Conservation (phyloP, 192 early-diverging fungal species). For the Rhizophagus sp. region DNA sequence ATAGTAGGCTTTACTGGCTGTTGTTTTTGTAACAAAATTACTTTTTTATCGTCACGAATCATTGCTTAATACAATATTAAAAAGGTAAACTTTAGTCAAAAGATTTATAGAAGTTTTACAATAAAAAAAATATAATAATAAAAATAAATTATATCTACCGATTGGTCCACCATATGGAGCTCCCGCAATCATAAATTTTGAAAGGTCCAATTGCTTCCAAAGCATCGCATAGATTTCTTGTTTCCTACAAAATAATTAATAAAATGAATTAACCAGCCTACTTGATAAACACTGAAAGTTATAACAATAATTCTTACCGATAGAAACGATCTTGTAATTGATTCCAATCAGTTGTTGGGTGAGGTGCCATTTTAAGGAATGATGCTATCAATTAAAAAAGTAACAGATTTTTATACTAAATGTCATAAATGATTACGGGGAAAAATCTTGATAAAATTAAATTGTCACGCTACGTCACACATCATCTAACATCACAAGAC, state of each 20-base stretch:
- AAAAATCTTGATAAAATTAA: background rate
- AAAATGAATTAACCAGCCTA: too few species aligned
- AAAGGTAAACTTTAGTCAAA: background rate
- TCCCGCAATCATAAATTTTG: constrained; percentile 78
- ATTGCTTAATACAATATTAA: constrained; percentile 60
- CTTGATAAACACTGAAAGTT: background rate
- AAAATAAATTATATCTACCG: constrained; percentile 50
- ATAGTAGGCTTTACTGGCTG: constrained; percentile 77
- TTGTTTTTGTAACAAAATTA: constrained; percentile 72
- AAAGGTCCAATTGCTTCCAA: constrained; percentile 88
- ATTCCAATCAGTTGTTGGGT: constrained; percentile 60
- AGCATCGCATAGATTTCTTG: constrained; percentile 84
- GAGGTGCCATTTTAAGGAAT: constrained; percentile 47
- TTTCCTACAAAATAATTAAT: constrained; percentile 45
- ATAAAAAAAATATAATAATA: too few species aligned
- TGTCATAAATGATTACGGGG: too few species aligned
- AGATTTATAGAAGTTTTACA: background rate
- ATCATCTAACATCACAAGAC: background rate
- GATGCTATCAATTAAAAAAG: background rate
- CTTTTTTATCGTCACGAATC: constrained; percentile 87
- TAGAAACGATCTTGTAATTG: constrained; percentile 62
- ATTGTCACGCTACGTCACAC: background rate
- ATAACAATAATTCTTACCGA: constrained; percentile 41
- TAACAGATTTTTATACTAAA: too few species aligned
- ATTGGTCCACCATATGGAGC: constrained; percentile 93